phyloP scores from a whole-genome alignment of 2,329 filamentous ascomycete species.

The Aspergillus eucalypticola region DNA sequence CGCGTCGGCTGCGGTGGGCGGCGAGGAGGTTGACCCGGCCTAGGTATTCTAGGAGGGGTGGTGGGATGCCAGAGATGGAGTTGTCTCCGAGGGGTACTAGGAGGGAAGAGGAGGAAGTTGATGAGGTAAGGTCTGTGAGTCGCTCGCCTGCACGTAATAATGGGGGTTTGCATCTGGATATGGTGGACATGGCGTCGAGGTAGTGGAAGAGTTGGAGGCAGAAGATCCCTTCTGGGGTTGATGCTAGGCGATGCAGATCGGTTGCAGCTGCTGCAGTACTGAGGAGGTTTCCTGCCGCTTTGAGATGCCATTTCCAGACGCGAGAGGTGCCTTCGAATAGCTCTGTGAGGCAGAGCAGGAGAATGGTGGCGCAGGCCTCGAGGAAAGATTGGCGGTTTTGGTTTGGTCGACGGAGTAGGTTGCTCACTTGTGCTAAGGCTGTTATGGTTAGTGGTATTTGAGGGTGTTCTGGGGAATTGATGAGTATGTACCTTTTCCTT shows the following conservation, averaged over 20 bases:
- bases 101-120: not conserved
- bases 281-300: slow-evolving; percentile 45
- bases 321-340: slow-evolving; percentile 46
- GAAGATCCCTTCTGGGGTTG: slow-evolving; percentile 34
- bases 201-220: slow-evolving; percentile 44
- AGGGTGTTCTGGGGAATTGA: not conserved
- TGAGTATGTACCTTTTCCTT: slow-evolving; percentile 24
- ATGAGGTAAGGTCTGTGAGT: slow-evolving; percentile 20
- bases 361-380: slow-evolving; percentile 43
- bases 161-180: slow-evolving; percentile 32
- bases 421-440: slow-evolving; percentile 29
- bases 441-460: not conserved
- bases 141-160: slow-evolving; percentile 22
- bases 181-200: slow-evolving; percentile 33
- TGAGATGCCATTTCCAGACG: slow-evolving; percentile 47
- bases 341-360: slow-evolving; percentile 47
- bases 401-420: slow-evolving; percentile 21
- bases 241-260: slow-evolving; percentile 27
- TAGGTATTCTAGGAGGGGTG: slow-evolving; percentile 26
- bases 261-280: slow-evolving; percentile 23
- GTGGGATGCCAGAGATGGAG: slow-evolving; percentile 25
- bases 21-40: slow-evolving; percentile 32
- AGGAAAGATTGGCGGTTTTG: slow-evolving; percentile 35
- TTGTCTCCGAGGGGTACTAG: not conserved
- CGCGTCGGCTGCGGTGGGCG: slow-evolving; percentile 29